Conservation (phyloP, 805 yeast genomes). For the Saturnispora serradocipensis region DNA sequence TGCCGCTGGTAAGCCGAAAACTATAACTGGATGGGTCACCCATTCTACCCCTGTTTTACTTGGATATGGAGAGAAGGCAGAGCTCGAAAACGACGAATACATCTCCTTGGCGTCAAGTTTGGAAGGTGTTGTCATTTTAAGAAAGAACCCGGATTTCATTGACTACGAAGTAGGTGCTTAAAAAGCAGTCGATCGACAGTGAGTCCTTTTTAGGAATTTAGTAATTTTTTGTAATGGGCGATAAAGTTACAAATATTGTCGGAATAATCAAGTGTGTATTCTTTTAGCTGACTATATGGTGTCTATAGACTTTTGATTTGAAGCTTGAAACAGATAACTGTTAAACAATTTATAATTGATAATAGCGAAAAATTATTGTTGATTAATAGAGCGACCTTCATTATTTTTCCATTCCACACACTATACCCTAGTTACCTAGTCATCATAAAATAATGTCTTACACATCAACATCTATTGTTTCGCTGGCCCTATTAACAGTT, state of each 20-base stretch:
- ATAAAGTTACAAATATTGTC: neutral
- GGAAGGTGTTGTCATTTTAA: slow-evolving; percentile 90
- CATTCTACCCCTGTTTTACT: slow-evolving; percentile 94
- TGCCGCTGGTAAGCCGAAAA: slow-evolving; percentile 98
- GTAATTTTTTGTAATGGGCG: neutral
- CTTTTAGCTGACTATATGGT: neutral
- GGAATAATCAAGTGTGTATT: neutral
- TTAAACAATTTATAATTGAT: neutral
- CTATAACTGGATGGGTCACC: slow-evolving; percentile 99
- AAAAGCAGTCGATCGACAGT: neutral
- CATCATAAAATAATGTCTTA: slow-evolving; percentile 6
- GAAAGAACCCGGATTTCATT: slow-evolving; percentile 79
- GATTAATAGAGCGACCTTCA: neutral
- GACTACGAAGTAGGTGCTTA: slow-evolving; percentile 24
- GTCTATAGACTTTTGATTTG: neutral
- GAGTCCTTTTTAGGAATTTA: neutral
- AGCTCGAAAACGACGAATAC: slow-evolving; percentile 90
- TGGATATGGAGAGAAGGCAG: slow-evolving; percentile 94
- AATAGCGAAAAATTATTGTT: neutral
- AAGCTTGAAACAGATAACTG: neutral
- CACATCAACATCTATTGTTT: slow-evolving; percentile 9
- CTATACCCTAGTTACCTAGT: neutral
- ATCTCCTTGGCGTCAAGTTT: slow-evolving; percentile 68
- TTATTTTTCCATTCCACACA: neutral
- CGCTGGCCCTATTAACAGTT: slow-evolving; percentile 9